Conservation (phyloP, 2,329 filamentous ascomycete genomes). For the Bipolaris victoriae region DNA sequence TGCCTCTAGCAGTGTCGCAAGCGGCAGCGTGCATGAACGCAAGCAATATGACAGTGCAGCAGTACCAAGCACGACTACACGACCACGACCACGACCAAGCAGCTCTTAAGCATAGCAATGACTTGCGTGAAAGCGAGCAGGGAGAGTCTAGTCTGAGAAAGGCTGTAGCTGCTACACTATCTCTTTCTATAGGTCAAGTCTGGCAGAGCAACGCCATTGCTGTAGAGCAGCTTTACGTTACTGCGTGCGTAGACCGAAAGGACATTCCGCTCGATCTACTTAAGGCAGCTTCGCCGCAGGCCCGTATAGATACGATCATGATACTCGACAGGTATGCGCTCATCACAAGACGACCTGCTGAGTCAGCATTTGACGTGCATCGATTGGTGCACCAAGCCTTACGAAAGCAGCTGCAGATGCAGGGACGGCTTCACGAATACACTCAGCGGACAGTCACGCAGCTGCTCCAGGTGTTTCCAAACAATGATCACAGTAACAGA, state of each 20-base stretch:
- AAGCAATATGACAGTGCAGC: neutral
- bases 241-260: slow-evolving; percentile 47
- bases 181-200: slow-evolving; percentile 1
- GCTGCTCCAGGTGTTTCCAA: slow-evolving; percentile 5
- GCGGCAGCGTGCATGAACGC: neutral
- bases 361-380: slow-evolving; percentile 20
- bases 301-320: slow-evolving; percentile 17
- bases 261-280: slow-evolving; percentile 29
- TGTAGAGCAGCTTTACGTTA: slow-evolving; percentile 48
- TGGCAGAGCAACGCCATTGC: slow-evolving; percentile 36
- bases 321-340: slow-evolving; percentile 19
- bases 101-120: neutral
- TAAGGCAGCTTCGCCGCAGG: slow-evolving; percentile 10
- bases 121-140: neutral
- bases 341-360: slow-evolving; percentile 15
- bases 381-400: slow-evolving; percentile 19
- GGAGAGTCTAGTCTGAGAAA: neutral
- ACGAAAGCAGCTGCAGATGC: slow-evolving; percentile 12
- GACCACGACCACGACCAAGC: neutral
- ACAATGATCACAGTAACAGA: neutral
- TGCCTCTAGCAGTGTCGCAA: slow-evolving; percentile 5
- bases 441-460: slow-evolving; percentile 13
- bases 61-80: slow-evolving; percentile 1
- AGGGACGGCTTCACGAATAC: slow-evolving; percentile 12
- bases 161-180: neutral